Conservation (phyloP, 2,329 filamentous ascomycete genomes). For the Falciphora oryzae region DNA sequence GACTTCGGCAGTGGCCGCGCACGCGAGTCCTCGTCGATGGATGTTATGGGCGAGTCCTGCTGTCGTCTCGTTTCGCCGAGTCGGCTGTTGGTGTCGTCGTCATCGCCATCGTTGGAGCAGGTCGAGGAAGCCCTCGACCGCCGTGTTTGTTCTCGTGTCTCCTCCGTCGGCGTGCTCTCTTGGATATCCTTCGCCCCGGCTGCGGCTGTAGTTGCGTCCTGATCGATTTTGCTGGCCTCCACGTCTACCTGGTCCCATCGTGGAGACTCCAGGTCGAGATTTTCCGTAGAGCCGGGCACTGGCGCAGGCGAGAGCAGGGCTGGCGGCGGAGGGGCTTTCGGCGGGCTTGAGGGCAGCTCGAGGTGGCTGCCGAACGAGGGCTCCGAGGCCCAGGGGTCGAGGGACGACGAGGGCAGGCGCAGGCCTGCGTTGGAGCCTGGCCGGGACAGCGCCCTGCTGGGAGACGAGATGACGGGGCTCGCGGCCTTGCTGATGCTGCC, state of each 20-base stretch:
- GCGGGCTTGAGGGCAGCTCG: slow-evolving; percentile 4
- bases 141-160: not conserved
- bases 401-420: not conserved
- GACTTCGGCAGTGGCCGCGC: slow-evolving; percentile 25
- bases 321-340: not conserved
- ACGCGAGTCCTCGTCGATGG: slow-evolving; percentile 35
- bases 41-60: slow-evolving; percentile 39
- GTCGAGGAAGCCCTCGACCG: slow-evolving; percentile 17
- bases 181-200: not conserved
- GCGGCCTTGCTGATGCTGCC: slow-evolving; percentile 27
- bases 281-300: not conserved
- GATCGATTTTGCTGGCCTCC: not conserved
- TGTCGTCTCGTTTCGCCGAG: slow-evolving; percentile 13
- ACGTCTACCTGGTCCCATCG: not conserved
- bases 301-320: not conserved
- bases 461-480: slow-evolving; percentile 33
- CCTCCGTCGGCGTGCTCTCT: not conserved
- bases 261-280: not conserved
- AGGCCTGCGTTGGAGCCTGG: slow-evolving; percentile 22
- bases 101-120: slow-evolving; percentile 24
- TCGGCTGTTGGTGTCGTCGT: slow-evolving; percentile 16
- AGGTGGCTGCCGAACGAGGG: not conserved
- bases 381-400: slow-evolving; percentile 9
- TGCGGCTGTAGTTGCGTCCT: no score
- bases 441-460: slow-evolving; percentile 28